Conservation (phyloP, 2,329 filamentous ascomycete species). For the Aspergillus sp. region DNA sequence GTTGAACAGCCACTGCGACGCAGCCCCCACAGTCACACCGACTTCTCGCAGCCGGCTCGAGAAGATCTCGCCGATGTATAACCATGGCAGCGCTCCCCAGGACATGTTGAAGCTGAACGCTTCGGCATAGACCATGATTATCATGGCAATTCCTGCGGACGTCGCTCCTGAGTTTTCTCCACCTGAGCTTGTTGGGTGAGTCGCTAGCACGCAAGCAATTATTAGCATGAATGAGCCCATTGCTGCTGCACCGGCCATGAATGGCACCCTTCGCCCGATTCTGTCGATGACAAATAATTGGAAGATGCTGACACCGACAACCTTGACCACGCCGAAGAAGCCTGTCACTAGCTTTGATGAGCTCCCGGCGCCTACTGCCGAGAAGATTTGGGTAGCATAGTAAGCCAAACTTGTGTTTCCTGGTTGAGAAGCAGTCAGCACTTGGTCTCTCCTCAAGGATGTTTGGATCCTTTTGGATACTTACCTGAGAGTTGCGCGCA, state of each 20-base stretch:
- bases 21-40: conserved; percentile 35
- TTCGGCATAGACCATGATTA: conserved; percentile 54
- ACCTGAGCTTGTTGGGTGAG: conserved; percentile 40
- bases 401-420: conserved; percentile 55
- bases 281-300: conserved; percentile 52
- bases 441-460: no score
- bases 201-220: conserved; percentile 50
- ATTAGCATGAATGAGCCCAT: conserved; percentile 57
- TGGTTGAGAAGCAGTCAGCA: no score
- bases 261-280: conserved; percentile 49
- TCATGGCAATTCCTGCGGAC: conserved; percentile 45
- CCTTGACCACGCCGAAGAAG: conserved; percentile 55
- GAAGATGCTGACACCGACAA: conserved; percentile 49
- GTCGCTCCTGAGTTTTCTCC: conserved; percentile 29
- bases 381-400: conserved; percentile 55
- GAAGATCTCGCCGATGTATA: conserved; percentile 41
- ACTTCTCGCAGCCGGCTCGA: conserved; percentile 37
- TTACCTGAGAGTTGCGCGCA: conserved; percentile 46
- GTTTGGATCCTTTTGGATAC: no score
- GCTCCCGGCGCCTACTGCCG: conserved; percentile 49
- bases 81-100: conserved; percentile 39
- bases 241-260: conserved; percentile 50
- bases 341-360: conserved; percentile 52
- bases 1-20: conserved; percentile 43
- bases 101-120: conserved; percentile 44